These are phyloP conservation scores for Aspergillus sclerotiicarbonarius DNA, from an alignment of 495 filamentous ascomycete species.

Conservation along the genomic window DNA sequence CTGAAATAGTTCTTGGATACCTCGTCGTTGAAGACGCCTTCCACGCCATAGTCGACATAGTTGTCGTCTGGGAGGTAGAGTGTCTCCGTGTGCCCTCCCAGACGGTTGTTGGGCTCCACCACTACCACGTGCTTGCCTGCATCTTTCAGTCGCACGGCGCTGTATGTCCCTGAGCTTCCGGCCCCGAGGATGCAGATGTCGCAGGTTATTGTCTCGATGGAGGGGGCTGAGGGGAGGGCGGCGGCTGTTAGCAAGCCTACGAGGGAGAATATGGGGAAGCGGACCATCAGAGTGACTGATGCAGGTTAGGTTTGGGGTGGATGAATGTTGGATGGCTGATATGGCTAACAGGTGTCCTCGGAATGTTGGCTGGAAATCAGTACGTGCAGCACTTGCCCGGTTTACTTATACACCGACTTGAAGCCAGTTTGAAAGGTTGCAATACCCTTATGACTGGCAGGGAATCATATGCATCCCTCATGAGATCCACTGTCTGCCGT, in stretches of 20 bases:
- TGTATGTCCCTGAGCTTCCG: constrained; percentile 47
- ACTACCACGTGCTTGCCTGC: constrained; percentile 39
- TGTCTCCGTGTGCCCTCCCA: constrained; percentile 52
- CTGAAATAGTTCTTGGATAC: constrained; percentile 38
- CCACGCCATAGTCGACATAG: constrained; percentile 47
- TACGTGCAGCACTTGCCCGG: not conserved
- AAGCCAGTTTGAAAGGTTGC: not conserved
- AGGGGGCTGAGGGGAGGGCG: not conserved
- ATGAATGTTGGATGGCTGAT: not conserved
- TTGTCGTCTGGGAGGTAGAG: constrained; percentile 38
- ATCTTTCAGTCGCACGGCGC: constrained; percentile 42
- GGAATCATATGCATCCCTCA: not conserved
- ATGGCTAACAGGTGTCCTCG: not conserved
- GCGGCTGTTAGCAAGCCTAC: not conserved
- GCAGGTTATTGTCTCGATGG: constrained; percentile 10
- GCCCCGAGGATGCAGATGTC: constrained; percentile 54
- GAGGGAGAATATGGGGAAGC: not conserved
- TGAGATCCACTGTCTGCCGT: not conserved
- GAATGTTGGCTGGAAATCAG: not conserved
- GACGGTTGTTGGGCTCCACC: constrained; percentile 38
- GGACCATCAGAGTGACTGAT: not conserved
- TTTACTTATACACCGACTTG: not conserved
- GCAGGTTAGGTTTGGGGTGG: not conserved
- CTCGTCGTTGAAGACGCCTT: constrained; percentile 36
- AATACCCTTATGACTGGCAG: not conserved